These are phyloP conservation scores for Phialophora macrospora DNA, from an alignment of 2,329 filamentous ascomycete species.

Conservation along the genomic window DNA sequence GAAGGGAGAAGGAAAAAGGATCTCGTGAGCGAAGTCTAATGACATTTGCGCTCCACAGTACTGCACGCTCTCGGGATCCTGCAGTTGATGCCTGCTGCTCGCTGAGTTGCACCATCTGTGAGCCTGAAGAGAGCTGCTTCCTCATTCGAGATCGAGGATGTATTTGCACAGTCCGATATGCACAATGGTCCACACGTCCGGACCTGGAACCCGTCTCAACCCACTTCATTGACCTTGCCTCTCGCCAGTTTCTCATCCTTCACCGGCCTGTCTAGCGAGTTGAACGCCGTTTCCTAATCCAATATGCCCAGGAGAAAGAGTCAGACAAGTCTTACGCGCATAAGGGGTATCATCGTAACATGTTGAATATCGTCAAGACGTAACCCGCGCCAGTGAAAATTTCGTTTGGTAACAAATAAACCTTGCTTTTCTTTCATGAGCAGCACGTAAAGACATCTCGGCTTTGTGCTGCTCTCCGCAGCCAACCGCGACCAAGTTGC, in stretches of 20 bases:
- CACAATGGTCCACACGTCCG: background rate
- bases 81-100: slow-evolving; percentile 7
- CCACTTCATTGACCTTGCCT: slow-evolving; percentile 2
- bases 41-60: background rate
- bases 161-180: background rate
- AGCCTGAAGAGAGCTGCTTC: background rate
- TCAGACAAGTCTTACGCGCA: slow-evolving; percentile 30
- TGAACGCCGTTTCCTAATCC: slow-evolving; percentile 30
- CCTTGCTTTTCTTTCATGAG: slow-evolving; percentile 22
- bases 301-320: slow-evolving; percentile 13
- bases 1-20: background rate
- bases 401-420: slow-evolving; percentile 14
- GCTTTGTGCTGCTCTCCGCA: background rate
- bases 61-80: background rate
- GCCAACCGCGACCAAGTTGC: slow-evolving; percentile 6
- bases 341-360: slow-evolving; percentile 37
- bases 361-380: slow-evolving; percentile 39
- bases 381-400: slow-evolving; percentile 30
- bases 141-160: background rate
- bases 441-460: background rate
- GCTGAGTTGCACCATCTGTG: background rate
- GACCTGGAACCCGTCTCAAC: background rate
- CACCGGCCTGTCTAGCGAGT: slow-evolving; percentile 23
- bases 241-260: slow-evolving; percentile 2
- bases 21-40: background rate